Evolutionary conservation across 805 yeast species (phyloP), one percentile per base, ranked within the genome.

Genomic region (Scheffersomyces ergatensis): DNA sequence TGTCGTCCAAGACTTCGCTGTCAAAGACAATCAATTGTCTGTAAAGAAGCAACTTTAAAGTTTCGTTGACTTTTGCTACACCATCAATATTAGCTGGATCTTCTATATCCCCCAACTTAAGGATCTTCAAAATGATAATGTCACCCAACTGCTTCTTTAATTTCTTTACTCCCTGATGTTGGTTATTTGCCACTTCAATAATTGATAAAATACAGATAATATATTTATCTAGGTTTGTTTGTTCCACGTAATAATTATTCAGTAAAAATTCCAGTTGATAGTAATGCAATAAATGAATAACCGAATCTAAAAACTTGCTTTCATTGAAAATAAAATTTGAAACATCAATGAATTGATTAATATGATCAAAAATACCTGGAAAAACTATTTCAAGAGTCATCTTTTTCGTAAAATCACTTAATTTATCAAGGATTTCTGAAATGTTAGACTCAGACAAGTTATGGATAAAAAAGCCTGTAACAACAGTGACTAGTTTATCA

Each of bases 401-500:
- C 32, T 58, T 60, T 32, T 55, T 60, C 2, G 73, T 65, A 34
- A 67, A 60, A 12, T 66, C 74, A 37, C 57, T 62, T 29, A 66
- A 46, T 0, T 46, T 45, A 24, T 49, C 52, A 34, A 64, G 49
- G 12, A 58, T 52, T 1, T 47, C 51, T 18, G 64, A 46, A 26
- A 68, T 51, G 2, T 46, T 43, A 14, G 48, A 48, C 14, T 46
- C 44, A 16, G 54, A 44, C 8, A 60, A 39, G 26, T 45, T 63
- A 3, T 67, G 55, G 3, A 74, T 58, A 35, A 74, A 60, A 6
- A 67, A 54, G 12, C 60, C 54, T 1, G 76, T 53, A 4, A 76
- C 45, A 1, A 67, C 54, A 20, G 58, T 55, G 11, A 51, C 49
- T 17, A 73, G 51, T 29, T 57, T 58, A 3, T 63, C 59, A 23